Conservation (phyloP, 495 filamentous ascomycete genomes). For the Neurospora sp. region DNA sequence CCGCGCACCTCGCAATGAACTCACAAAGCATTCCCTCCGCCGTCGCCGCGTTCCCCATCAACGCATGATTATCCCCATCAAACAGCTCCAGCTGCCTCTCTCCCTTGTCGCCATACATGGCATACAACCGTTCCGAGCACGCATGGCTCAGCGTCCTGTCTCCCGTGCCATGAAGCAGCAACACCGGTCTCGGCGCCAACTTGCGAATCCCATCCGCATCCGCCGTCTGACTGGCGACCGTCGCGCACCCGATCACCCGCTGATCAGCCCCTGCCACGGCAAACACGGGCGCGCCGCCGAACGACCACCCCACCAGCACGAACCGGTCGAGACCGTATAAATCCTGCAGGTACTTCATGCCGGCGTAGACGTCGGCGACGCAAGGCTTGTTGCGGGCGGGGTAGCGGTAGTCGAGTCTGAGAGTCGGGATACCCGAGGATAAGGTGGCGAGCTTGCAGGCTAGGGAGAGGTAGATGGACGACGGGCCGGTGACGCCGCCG, state of each 20-base stretch:
- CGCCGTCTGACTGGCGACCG: constrained; percentile 25
- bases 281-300: constrained; percentile 33
- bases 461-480: constrained; percentile 31
- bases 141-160: constrained; percentile 21
- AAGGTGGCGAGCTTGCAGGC: constrained; percentile 33
- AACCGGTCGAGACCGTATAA: constrained; percentile 24
- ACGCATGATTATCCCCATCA: constrained; percentile 32
- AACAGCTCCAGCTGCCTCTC: constrained; percentile 29
- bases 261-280: constrained; percentile 23
- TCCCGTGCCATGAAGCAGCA: constrained; percentile 30
- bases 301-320: constrained; percentile 37
- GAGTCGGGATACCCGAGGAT: constrained; percentile 23
- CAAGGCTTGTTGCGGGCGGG: constrained; percentile 25
- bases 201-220: constrained; percentile 16
- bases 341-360: constrained; percentile 28
- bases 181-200: constrained; percentile 23
- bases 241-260: constrained; percentile 31
- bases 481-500: constrained; percentile 35
- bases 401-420: constrained; percentile 35
- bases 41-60: constrained; percentile 22
- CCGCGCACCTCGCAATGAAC: constrained; percentile 23
- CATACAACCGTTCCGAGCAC: constrained; percentile 29
- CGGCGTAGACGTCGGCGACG: constrained; percentile 25
- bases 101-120: constrained; percentile 24
- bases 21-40: constrained; percentile 27